These are phyloP conservation scores for Nemania serpens DNA, from an alignment of 2,329 filamentous ascomycete species.

Conservation along the genomic window DNA sequence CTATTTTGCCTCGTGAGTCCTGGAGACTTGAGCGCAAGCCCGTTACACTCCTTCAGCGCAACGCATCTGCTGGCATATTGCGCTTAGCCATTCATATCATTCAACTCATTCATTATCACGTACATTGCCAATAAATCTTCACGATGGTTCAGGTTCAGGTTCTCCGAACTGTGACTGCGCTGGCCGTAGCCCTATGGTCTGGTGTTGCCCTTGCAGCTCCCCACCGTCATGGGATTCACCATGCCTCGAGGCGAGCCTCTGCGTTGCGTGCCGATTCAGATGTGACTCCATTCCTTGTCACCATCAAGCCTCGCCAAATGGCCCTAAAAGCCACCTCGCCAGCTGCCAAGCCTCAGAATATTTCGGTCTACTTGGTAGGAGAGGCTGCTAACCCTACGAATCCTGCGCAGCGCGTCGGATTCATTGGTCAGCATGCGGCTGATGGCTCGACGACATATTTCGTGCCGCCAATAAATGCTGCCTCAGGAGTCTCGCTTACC, in stretches of 20 bases:
- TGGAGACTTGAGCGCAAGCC: neutral
- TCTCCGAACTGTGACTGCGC: neutral
- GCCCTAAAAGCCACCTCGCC: neutral
- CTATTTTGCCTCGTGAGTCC: neutral
- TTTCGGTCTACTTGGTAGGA: slow-evolving; percentile 20
- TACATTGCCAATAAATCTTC: neutral
- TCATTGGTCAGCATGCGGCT: slow-evolving; percentile 12
- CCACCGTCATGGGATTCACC: neutral
- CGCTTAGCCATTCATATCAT: neutral
- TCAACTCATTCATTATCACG: neutral
- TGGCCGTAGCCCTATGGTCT: neutral
- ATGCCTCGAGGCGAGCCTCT: neutral
- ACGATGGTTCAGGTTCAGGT: neutral
- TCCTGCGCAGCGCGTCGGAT: neutral
- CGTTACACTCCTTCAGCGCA: neutral
- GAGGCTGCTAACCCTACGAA: neutral
- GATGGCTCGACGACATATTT: slow-evolving; percentile 17
- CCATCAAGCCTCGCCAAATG: neutral
- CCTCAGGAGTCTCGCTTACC: neutral
- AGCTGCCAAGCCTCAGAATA: neutral
- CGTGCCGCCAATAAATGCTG: slow-evolving; percentile 1
- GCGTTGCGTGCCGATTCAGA: neutral
- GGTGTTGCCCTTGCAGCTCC: neutral
- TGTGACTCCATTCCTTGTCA: slow-evolving; percentile 6
- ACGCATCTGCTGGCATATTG: neutral